These are phyloP conservation scores for Kwoniella pini DNA, from an alignment of 768 basidiomycete species.

Conservation along the genomic window DNA sequence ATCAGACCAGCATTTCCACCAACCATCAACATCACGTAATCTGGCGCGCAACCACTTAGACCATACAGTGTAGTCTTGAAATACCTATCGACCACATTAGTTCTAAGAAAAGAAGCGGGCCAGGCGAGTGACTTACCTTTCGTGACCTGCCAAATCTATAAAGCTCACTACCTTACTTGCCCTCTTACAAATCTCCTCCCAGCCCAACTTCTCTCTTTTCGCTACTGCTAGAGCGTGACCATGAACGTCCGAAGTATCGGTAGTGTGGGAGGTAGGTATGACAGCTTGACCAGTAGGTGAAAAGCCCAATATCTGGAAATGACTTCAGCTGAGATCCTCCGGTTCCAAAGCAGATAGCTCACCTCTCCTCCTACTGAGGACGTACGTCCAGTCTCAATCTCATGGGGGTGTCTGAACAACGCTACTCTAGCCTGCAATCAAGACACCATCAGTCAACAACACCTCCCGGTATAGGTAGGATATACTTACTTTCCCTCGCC, in stretches of 20 bases:
- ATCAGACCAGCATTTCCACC: slow-evolving; percentile 78
- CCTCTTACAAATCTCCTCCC: slow-evolving; percentile 90
- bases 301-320: slow-evolving; percentile 78
- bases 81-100: slow-evolving; percentile 35
- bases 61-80: slow-evolving; percentile 85
- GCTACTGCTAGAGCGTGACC: slow-evolving; percentile 47
- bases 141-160: slow-evolving; percentile 94
- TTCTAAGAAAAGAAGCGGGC: neutral
- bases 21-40: slow-evolving; percentile 82
- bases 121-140: slow-evolving; percentile 64
- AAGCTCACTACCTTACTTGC: slow-evolving; percentile 93
- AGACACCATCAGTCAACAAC: slow-evolving; percentile 59
- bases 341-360: no score
- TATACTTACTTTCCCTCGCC: slow-evolving; percentile 36
- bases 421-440: slow-evolving; percentile 70
- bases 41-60: slow-evolving; percentile 85
- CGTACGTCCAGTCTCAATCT: slow-evolving; percentile 92
- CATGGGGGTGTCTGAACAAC: slow-evolving; percentile 95
- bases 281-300: slow-evolving; percentile 73
- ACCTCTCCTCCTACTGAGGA: slow-evolving; percentile 98
- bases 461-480: neutral
- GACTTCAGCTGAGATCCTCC: no score
- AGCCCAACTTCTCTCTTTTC: slow-evolving; percentile 78
- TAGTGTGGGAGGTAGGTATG: slow-evolving; percentile 62
- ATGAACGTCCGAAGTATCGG: slow-evolving; percentile 55